Percentiles rank a stretch among this genome's conserved stretches.
These are phyloP conservation scores for Penicillium sp. DNA, from an alignment of 2,329 filamentous ascomycete species.

Conservation along the genomic window DNA sequence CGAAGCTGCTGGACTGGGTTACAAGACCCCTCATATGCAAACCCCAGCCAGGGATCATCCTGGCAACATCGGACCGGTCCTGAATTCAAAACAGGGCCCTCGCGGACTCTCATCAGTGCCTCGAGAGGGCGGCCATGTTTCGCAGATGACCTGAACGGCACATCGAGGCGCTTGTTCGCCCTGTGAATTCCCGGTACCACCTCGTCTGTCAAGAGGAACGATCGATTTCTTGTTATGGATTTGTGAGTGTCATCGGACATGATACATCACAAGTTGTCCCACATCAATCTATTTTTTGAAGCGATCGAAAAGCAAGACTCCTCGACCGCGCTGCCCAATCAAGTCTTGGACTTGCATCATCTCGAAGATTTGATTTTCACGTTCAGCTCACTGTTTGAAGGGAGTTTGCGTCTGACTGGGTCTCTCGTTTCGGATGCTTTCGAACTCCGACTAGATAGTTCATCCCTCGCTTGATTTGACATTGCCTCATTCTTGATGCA, in stretches of 20 bases:
- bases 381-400: not conserved
- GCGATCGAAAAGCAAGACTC: conserved; percentile 14
- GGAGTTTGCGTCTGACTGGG: conserved; percentile 7
- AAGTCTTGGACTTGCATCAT: not conserved
- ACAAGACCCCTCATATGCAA: conserved; percentile 27
- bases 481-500: conserved; percentile 13
- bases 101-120: conserved; percentile 2
- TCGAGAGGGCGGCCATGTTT: conserved; percentile 11
- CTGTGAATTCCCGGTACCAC: not conserved
- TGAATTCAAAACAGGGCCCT: not conserved
- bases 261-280: conserved; percentile 18
- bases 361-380: conserved; percentile 3
- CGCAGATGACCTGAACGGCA: not conserved
- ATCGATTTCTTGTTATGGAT: not conserved
- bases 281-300: conserved; percentile 14
- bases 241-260: conserved; percentile 15
- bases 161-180: conserved; percentile 1
- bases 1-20: not conserved
- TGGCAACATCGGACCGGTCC: conserved; percentile 11
- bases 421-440: conserved; percentile 1
- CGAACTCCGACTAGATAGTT: not conserved
- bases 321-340: conserved; percentile 15
- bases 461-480: conserved; percentile 10
- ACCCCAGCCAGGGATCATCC: conserved; percentile 20
- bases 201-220: not conserved